A percentile compares a stretch with the other conserved stretches of the same genome.
These are phyloP conservation scores for Entrophospora sp. DNA, from an alignment of 192 early-diverging fungal genomes.

Conservation along the genomic window DNA sequence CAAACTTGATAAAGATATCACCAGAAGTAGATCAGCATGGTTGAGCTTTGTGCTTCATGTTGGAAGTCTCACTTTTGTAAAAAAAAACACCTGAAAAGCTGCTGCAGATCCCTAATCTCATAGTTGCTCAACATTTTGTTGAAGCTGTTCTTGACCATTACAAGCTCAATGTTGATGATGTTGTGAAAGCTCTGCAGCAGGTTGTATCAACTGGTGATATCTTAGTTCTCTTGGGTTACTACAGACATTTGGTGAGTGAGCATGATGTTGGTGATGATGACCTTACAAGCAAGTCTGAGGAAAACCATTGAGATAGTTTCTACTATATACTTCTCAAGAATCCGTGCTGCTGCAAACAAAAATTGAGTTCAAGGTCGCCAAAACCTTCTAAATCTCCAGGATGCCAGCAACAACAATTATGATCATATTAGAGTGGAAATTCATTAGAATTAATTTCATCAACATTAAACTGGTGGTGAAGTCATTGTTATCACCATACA, in stretches of 20 bases:
- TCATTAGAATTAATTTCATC: constrained; percentile 25
- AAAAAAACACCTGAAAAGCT: constrained; percentile 18
- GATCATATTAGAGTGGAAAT: constrained; percentile 28
- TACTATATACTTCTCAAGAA: constrained; percentile 22
- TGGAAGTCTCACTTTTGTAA: constrained; percentile 24
- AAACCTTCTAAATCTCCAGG: constrained; percentile 24
- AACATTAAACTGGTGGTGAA: constrained; percentile 25
- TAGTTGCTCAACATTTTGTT: constrained; percentile 20
- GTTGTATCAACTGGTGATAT: constrained; percentile 14
- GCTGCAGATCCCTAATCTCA: constrained; percentile 14
- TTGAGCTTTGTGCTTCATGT: constrained; percentile 28
- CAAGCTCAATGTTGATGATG: constrained; percentile 7
- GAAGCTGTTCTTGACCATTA: constrained; percentile 13
- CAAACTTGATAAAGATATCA: constrained; percentile 23
- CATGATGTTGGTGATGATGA: constrained; percentile 17
- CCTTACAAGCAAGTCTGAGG: constrained; percentile 23
- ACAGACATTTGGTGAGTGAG: constrained; percentile 1
- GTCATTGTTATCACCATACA: constrained; percentile 4
- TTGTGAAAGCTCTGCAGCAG: constrained; percentile 17
- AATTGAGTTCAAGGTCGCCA: constrained; percentile 23
- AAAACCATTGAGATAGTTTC: constrained; percentile 26
- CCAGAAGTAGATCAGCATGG: constrained; percentile 23
- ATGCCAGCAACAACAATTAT: constrained; percentile 19
- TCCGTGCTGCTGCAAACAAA: constrained; percentile 23
- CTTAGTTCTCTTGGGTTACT: neutral